Conservation (phyloP, 2,329 filamentous ascomycete species). For the Furcasterigmium sp. region DNA sequence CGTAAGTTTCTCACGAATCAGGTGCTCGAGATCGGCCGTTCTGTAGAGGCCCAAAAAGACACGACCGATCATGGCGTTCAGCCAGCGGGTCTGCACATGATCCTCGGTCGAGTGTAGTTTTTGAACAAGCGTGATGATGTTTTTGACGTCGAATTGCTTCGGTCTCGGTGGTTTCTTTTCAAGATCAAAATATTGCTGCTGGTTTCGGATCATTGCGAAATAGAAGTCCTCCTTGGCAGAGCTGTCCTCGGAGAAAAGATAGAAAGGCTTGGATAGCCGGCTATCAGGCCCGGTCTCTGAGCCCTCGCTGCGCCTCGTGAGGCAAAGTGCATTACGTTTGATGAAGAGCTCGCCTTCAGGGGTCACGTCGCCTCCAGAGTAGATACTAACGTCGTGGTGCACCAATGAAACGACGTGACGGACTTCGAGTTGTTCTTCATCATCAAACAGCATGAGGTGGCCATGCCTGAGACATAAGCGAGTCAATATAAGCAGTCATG, state of each 20-base stretch:
- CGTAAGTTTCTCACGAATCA: conserved; percentile 79
- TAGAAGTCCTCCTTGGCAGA: conserved; percentile 99
- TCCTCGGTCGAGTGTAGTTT: conserved; percentile 88
- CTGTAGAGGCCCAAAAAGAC: conserved; percentile 85
- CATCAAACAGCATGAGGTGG: conserved; percentile 96
- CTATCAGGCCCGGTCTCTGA: conserved; percentile 50
- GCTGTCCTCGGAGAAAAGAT: conserved; percentile 88
- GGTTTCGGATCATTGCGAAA: conserved; percentile 81
- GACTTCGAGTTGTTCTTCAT: conserved; percentile 90
- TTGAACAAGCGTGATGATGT: conserved; percentile 87
- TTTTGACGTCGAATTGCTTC: conserved; percentile 73
- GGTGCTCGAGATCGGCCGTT: conserved; percentile 73
- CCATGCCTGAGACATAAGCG: conserved; percentile 64
- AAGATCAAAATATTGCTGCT: conserved; percentile 61
- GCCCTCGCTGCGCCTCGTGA: conserved; percentile 59
- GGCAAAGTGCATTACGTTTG: conserved; percentile 83
- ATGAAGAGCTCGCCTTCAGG: conserved; percentile 94
- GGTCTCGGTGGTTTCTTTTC: conserved; percentile 59
- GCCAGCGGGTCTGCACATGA: conserved; percentile 83
- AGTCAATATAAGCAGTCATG: conserved; percentile 1
- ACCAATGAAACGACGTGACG: conserved; percentile 91
- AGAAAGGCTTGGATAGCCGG: conserved; percentile 74
- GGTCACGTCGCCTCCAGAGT: conserved; percentile 70
- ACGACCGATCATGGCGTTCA: conserved; percentile 86
- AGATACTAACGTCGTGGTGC: conserved; percentile 80